Percentiles rank a stretch among this genome's conserved stretches.
phyloP scores from a whole-genome alignment of 257 asterid genomes.

The Nemophila menziesii region DNA sequence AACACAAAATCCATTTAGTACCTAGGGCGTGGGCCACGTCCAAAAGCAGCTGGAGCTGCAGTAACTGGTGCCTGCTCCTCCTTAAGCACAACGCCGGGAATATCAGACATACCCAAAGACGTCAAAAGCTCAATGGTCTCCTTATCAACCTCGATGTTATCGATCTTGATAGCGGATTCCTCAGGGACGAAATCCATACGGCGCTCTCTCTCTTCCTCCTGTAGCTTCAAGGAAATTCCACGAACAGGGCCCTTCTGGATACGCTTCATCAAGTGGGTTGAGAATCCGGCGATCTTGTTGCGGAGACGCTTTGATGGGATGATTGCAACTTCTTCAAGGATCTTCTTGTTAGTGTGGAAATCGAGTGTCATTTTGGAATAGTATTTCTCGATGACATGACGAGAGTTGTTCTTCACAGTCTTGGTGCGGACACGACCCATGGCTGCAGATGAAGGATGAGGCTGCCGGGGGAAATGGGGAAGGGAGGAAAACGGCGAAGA shows the following conservation, averaged over 20 bases:
- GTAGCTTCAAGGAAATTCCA: constrained; percentile 62
- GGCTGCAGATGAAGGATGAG: constrained; percentile 2
- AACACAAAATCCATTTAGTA: not conserved
- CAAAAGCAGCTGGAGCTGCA: constrained; percentile 19
- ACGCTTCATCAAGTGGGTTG: constrained; percentile 64
- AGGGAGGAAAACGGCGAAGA: not conserved
- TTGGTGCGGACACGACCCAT: constrained; percentile 78
- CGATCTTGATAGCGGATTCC: constrained; percentile 45
- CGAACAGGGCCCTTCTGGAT: constrained; percentile 64
- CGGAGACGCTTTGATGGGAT: constrained; percentile 68
- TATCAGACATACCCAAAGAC: constrained; percentile 45
- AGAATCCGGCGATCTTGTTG: constrained; percentile 65
- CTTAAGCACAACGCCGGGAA: constrained; percentile 42
- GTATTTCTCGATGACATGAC: constrained; percentile 54
- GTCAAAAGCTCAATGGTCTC: constrained; percentile 50
- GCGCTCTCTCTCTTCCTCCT: constrained; percentile 73
- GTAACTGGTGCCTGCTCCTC: constrained; percentile 20
- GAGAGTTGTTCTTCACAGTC: constrained; percentile 65
- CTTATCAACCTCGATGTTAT: constrained; percentile 57
- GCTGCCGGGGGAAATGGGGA: constrained; percentile 5
- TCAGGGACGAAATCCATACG: constrained; percentile 71
- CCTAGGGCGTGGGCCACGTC: constrained; percentile 27
- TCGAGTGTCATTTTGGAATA: constrained; percentile 53
- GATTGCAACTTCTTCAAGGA: constrained; percentile 52
- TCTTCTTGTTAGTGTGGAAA: constrained; percentile 66